These are phyloP conservation scores for Fusarium lyarnte DNA, from an alignment of 2,329 filamentous ascomycete genomes.

Conservation along the genomic window DNA sequence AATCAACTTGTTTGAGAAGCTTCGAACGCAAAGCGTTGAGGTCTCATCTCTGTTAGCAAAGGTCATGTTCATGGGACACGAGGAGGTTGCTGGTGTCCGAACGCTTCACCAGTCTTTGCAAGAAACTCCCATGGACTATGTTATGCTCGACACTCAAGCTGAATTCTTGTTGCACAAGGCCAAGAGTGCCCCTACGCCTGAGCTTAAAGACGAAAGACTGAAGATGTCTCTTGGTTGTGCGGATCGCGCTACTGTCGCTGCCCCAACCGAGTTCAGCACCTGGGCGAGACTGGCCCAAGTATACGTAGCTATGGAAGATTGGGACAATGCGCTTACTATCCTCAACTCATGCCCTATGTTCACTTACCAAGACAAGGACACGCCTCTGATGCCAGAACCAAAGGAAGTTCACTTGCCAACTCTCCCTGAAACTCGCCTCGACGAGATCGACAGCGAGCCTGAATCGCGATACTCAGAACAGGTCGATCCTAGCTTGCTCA, in stretches of 20 bases:
- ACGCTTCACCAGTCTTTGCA: constrained; percentile 88
- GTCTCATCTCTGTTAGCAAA: constrained; percentile 92
- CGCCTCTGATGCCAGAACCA: constrained; percentile 92
- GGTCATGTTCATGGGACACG: constrained; percentile 92
- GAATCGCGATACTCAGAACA: constrained; percentile 83
- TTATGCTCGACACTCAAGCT: constrained; percentile 93
- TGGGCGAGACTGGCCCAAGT: constrained; percentile 95
- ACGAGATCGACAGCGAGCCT: constrained; percentile 94
- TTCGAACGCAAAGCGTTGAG: constrained; percentile 88
- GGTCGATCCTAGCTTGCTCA: constrained; percentile 86
- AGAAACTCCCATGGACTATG: constrained; percentile 96
- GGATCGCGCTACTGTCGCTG: constrained; percentile 92
- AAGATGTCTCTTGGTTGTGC: constrained; percentile 92
- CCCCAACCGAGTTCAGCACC: constrained; percentile 95
- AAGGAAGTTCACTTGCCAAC: constrained; percentile 88
- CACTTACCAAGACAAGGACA: constrained; percentile 98
- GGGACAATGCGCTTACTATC: constrained; percentile 94
- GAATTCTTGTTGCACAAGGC: constrained; percentile 92
- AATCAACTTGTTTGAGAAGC: constrained; percentile 97
- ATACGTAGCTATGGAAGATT: constrained; percentile 93
- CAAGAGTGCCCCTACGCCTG: constrained; percentile 60
- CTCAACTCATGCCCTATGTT: constrained; percentile 99
- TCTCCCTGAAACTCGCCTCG: constrained; percentile 86
- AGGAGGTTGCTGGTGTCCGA: constrained; percentile 94
- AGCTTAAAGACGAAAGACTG: constrained; percentile 72